A percentile compares a stretch with the other conserved stretches of the same genome.
These are phyloP conservation scores for Eucalyptus globulus DNA, from an alignment of 345 rosid genomes.

Conservation along the genomic window DNA sequence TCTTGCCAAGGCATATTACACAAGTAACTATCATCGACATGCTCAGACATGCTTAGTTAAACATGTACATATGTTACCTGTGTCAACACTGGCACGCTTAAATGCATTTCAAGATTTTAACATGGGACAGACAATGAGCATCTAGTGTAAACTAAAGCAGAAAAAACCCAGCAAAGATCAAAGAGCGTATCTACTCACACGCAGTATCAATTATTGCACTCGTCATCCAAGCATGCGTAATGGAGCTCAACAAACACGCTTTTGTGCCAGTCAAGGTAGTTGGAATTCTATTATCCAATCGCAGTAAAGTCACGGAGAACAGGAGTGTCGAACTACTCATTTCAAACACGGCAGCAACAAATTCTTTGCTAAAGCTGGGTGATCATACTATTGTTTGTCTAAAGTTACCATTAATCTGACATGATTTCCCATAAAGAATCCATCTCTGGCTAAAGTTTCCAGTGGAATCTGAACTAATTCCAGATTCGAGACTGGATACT, in stretches of 20 bases:
- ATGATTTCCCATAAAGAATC: neutral
- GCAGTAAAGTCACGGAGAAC: neutral
- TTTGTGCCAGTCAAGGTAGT: neutral
- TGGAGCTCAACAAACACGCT: neutral
- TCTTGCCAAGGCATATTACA: neutral
- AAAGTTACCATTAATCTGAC: neutral
- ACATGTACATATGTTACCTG: neutral
- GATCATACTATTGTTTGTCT: neutral
- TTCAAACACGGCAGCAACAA: neutral
- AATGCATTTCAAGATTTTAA: no score
- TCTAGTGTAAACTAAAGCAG: neutral
- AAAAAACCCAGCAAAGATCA: neutral
- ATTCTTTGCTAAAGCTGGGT: neutral
- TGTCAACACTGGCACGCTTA: neutral
- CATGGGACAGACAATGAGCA: neutral
- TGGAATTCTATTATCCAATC: neutral
- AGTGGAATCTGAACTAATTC: neutral
- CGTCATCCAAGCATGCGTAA: neutral
- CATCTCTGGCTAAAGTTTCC: neutral
- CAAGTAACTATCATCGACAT: neutral
- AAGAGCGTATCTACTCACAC: neutral
- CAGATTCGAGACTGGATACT: neutral
- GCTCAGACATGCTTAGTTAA: neutral
- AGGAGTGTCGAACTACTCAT: neutral
- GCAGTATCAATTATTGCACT: neutral